Conservation (phyloP, 768 basidiomycete genomes). For the Strobilomyces echinocephalus region DNA sequence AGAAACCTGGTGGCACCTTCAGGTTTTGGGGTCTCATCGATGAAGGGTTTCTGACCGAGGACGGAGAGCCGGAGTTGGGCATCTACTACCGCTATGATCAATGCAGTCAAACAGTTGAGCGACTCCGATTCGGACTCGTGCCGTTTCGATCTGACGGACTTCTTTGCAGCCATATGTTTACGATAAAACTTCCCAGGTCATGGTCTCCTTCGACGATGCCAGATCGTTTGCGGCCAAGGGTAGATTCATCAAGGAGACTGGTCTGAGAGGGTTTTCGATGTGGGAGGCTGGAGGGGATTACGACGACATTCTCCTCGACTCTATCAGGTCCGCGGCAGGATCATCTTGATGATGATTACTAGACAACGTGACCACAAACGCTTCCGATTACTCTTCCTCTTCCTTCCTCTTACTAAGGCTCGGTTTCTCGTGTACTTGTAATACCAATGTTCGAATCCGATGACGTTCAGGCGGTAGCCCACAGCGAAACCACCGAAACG, state of each 20-base stretch:
- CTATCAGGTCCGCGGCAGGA: not conserved
- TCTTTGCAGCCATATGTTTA: conserved; percentile 58
- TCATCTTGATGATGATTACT: not conserved
- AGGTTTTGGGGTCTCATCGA: conserved; percentile 57
- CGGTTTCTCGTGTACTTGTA: not conserved
- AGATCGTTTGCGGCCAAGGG: conserved; percentile 60
- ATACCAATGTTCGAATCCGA: conserved; percentile 5
- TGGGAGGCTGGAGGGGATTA: conserved; percentile 71
- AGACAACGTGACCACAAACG: not conserved
- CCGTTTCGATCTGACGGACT: not conserved
- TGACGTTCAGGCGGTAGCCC: not conserved
- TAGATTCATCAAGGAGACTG: conserved; percentile 45
- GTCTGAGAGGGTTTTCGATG: conserved; percentile 60
- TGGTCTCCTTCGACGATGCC: conserved; percentile 64
- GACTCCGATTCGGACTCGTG: not conserved
- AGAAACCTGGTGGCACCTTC: conserved; percentile 49
- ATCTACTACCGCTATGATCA: conserved; percentile 53
- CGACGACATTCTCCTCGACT: conserved; percentile 48
- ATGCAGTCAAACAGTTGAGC: conserved; percentile 70
- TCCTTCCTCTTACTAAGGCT: not conserved
- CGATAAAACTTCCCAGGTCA: conserved; percentile 47
- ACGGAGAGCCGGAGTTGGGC: conserved; percentile 32
- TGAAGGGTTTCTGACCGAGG: conserved; percentile 44
- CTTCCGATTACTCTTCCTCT: not conserved
- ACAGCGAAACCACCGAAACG: not conserved